Base-by-base conservation (phyloP, 1,284 basidiomycete species). In the Rhodotorula sp. region DNA sequence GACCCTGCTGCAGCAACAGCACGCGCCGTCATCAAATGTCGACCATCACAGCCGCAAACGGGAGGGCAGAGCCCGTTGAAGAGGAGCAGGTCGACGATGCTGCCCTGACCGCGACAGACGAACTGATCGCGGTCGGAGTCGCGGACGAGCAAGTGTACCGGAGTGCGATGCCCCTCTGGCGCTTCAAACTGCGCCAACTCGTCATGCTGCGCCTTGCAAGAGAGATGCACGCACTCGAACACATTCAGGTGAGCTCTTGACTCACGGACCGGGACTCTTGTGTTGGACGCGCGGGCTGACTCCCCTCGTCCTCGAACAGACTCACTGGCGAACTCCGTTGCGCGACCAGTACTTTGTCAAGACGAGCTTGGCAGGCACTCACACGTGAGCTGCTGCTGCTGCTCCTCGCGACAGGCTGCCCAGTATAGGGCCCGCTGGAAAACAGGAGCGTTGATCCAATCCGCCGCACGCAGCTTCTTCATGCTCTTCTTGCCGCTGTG, bases 271-370 rank as follows among this genome's bases (percentile, higher is more conserved):
- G 16, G 39, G 12, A 12, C 46, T 5, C n/a, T 51, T n/a, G 6
- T 18, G 21, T 20, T 34, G 61, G 10, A 3, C n/a, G n/a, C n/a
- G n/a, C n/a, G n/a, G 48, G 15, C 8, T n/a, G 20, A 31, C 34
- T 2, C 31, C 21, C 5, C 3, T 1, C 20, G n/a, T 3, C 23
- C 23, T 15, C 2, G 18, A 4, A 10, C 68, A 91, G 90, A 80
- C 84, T 21, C 80, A 79, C 16, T 84, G 91, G 47, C 86, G 92
- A 43, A 87, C 85, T 2, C 87, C 90, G 2, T 88, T 86, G 83
- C 83, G 93, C 29, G 95, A 99, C 81, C 84, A 83, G 1, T 97
- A 92, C 80, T 97, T 99, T 80, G 89, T 96, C 70, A 92, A 95
- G 80, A 91, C 92, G 0, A 93, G 92, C 1, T 86, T 92, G 0